These are phyloP conservation scores for Penicillium salamii DNA, from an alignment of 495 filamentous ascomycete genomes.

Conservation along the genomic window DNA sequence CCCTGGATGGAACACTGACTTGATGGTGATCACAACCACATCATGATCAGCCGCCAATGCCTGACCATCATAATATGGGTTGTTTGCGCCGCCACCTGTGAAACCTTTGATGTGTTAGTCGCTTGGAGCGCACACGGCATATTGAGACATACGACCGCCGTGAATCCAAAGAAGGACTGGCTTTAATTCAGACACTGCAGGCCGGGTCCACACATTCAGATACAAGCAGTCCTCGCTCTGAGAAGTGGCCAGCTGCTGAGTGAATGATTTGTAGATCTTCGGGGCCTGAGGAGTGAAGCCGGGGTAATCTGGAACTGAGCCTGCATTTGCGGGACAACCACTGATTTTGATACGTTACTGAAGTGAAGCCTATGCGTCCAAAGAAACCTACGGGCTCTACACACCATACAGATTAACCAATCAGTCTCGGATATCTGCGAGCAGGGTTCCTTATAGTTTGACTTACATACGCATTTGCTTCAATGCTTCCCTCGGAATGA, in stretches of 20 bases:
- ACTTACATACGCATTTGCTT: neutral
- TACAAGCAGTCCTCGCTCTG: constrained; percentile 47
- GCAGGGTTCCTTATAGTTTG: no score
- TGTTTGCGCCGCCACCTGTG: constrained; percentile 15
- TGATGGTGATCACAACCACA: constrained; percentile 43
- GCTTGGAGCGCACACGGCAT: neutral
- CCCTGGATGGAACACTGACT: constrained; percentile 4
- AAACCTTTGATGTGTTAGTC: neutral
- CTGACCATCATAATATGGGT: constrained; percentile 42
- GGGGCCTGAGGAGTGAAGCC: constrained; percentile 25
- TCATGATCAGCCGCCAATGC: constrained; percentile 36
- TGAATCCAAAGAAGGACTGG: constrained; percentile 38
- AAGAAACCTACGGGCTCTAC: constrained; percentile 1
- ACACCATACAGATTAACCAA: no score
- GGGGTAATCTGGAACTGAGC: constrained; percentile 20
- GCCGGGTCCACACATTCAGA: constrained; percentile 45
- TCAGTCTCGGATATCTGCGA: no score
- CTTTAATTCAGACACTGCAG: constrained; percentile 15
- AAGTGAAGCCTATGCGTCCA: neutral
- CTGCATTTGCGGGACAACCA: constrained; percentile 3
- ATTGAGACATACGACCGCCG: constrained; percentile 35
- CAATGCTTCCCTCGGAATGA: neutral
- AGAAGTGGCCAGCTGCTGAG: constrained; percentile 9
- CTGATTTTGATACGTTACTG: constrained; percentile 1
- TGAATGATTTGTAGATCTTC: constrained; percentile 29